phyloP scores from a whole-genome alignment of 192 early-diverging fungal species.

The Chytriomyces hyalinus region DNA sequence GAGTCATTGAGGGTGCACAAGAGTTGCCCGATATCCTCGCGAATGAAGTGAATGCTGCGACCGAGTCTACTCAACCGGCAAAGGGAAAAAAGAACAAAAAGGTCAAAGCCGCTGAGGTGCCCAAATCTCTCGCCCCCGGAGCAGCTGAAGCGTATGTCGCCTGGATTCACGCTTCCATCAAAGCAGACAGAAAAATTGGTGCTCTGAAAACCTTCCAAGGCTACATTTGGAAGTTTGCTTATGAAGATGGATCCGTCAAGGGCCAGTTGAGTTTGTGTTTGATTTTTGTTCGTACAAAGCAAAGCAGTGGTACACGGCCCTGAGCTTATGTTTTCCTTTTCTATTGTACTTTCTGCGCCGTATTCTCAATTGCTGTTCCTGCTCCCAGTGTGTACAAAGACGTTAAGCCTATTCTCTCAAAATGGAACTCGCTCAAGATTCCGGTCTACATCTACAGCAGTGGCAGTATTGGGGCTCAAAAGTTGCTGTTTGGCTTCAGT shows the following conservation, averaged over 20 bases:
- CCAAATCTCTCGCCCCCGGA: too few relatives aligned
- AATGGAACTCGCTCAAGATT: constrained; percentile 66
- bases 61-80: background rate
- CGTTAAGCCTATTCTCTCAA: constrained; percentile 76
- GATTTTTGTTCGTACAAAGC: background rate
- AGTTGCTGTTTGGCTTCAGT: constrained; percentile 80
- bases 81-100: constrained; percentile 41
- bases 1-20: constrained; percentile 8
- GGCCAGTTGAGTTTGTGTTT: constrained; percentile 66
- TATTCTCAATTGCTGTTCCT: background rate
- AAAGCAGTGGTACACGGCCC: background rate
- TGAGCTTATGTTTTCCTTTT: background rate
- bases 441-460: constrained; percentile 95
- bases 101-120: constrained; percentile 2
- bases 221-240: constrained; percentile 94
- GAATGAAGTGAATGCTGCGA: constrained; percentile 10
- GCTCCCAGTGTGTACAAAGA: constrained; percentile 82
- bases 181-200: constrained; percentile 84
- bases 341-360: background rate
- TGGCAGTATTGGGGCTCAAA: constrained; percentile 92
- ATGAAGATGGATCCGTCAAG: constrained; percentile 72
- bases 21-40: background rate
- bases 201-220: constrained; percentile 89
- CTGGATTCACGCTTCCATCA: constrained; percentile 87
- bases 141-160: constrained; percentile 59